Conservation (phyloP, 2,329 filamentous ascomycete species). For the Phialocephala subalpina region DNA sequence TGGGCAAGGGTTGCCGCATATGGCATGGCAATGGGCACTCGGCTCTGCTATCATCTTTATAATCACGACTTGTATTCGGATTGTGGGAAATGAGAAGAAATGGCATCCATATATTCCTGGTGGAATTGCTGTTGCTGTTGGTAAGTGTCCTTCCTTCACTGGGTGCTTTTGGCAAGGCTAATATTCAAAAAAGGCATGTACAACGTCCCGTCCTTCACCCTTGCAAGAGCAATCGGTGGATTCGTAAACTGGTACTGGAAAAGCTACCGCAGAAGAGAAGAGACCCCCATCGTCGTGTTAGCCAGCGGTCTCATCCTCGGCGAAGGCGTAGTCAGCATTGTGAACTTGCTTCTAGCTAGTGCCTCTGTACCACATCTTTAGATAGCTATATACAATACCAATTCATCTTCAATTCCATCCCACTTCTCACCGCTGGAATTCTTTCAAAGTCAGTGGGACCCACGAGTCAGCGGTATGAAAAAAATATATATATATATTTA, state of each 20-base stretch:
- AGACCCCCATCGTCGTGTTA: conserved; percentile 86
- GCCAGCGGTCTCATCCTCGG: conserved; percentile 91
- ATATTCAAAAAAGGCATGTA: conserved; percentile 79
- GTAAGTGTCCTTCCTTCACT: conserved; percentile 52
- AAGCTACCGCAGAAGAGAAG: conserved; percentile 57
- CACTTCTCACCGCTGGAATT: background rate
- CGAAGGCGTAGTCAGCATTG: conserved; percentile 90
- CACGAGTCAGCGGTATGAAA: background rate
- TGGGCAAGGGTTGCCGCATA: conserved; percentile 83
- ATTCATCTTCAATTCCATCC: background rate
- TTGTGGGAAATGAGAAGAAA: conserved; percentile 56
- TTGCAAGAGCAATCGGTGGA: conserved; percentile 86
- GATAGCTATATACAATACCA: background rate
- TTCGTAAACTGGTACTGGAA: conserved; percentile 81
- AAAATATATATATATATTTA: too few species aligned
- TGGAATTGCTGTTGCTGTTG: conserved; percentile 94
- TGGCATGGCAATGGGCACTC: conserved; percentile 82
- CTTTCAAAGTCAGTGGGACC: too few species aligned
- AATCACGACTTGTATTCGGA: conserved; percentile 73
- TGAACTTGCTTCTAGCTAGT: conserved; percentile 86
- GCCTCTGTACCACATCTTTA: conserved; percentile 74
- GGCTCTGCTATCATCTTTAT: conserved; percentile 80
- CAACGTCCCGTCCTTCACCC: conserved; percentile 94
- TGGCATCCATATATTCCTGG: conserved; percentile 86
- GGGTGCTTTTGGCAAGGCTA: conserved; percentile 10